A percentile compares a stretch with the other conserved stretches of the same genome.
These are phyloP conservation scores for Penstemon barbatus DNA, from an alignment of 257 asterid species.

Conservation along the genomic window DNA sequence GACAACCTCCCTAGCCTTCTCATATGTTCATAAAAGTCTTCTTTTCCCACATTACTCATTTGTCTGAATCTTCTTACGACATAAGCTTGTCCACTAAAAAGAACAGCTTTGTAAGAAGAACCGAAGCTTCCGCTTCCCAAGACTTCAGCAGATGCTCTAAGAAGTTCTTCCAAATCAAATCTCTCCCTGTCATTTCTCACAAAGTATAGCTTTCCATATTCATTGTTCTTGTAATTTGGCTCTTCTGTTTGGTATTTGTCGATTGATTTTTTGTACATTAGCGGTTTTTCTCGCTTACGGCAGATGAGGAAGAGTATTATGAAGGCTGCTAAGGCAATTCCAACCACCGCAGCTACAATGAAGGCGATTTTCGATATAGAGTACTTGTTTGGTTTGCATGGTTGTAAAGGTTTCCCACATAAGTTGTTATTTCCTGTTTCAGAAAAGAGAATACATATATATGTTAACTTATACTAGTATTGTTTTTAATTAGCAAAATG, in stretches of 20 bases:
- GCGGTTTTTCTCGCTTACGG: constrained; percentile 30
- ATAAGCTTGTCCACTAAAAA: constrained; percentile 33
- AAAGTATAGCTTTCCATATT: constrained; percentile 39
- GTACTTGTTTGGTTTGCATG: constrained; percentile 46
- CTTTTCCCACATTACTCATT: constrained; percentile 50
- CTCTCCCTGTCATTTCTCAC: constrained; percentile 39
- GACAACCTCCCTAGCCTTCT: constrained; percentile 52
- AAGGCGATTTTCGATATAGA: constrained; percentile 30
- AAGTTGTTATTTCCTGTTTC: constrained; percentile 56
- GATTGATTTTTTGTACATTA: constrained; percentile 36
- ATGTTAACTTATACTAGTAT: no score
- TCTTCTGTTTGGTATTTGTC: constrained; percentile 25
- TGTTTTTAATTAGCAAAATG: no score
- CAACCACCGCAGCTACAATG: constrained; percentile 32
- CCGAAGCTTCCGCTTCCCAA: constrained; percentile 71
- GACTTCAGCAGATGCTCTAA: constrained; percentile 62
- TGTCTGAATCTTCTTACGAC: constrained; percentile 60
- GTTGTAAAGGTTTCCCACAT: constrained; percentile 56
- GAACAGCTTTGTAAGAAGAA: constrained; percentile 55
- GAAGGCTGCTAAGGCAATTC: constrained; percentile 22
- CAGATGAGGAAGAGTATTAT: constrained; percentile 29
- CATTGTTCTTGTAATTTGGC: constrained; percentile 28
- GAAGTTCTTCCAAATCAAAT: constrained; percentile 52
- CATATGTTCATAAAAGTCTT: constrained; percentile 57
- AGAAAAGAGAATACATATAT: not conserved